These are phyloP conservation scores for Ceratocystis diversiconidia DNA, from an alignment of 2,329 filamentous ascomycete species.

Conservation along the genomic window DNA sequence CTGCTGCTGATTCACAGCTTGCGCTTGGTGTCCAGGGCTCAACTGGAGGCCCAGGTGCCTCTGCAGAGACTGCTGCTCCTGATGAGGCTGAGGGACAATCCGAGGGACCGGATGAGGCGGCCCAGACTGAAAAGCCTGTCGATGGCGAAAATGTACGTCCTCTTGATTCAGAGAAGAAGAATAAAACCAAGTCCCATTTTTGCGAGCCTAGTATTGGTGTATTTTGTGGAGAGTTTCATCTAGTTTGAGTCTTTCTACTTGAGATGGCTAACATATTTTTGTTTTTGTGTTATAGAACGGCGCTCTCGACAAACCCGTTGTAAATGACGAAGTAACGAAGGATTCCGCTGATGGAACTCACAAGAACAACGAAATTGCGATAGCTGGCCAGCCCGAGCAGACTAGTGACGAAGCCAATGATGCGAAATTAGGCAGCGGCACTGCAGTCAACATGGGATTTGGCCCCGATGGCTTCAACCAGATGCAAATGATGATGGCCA, in stretches of 20 bases:
- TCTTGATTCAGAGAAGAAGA: constrained; percentile 27
- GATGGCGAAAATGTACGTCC: constrained; percentile 25
- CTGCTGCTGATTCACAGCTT: not conserved
- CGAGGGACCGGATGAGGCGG: not conserved
- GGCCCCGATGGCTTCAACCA: constrained; percentile 55
- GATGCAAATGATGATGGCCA: constrained; percentile 69
- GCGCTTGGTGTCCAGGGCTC: not conserved
- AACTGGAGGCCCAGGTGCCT: not conserved
- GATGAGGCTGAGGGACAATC: not conserved
- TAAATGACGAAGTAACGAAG: not conserved
- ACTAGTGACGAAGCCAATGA: constrained; percentile 22
- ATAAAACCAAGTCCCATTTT: not conserved
- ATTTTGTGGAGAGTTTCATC: not conserved
- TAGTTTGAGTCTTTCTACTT: not conserved
- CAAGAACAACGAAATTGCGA: not conserved
- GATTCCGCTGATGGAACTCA: not conserved
- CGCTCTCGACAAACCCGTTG: not conserved
- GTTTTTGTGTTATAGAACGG: not conserved
- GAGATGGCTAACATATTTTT: not conserved
- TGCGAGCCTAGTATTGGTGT: not conserved
- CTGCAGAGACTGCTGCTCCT: constrained; percentile 10
- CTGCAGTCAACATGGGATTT: constrained; percentile 38
- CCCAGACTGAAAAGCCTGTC: constrained; percentile 1
- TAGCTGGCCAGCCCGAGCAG: constrained; percentile 18
- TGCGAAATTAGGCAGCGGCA: constrained; percentile 23